Base-by-base conservation (phyloP, 352 stramenopile species). In the Pelagophyceae sp. region DNA sequence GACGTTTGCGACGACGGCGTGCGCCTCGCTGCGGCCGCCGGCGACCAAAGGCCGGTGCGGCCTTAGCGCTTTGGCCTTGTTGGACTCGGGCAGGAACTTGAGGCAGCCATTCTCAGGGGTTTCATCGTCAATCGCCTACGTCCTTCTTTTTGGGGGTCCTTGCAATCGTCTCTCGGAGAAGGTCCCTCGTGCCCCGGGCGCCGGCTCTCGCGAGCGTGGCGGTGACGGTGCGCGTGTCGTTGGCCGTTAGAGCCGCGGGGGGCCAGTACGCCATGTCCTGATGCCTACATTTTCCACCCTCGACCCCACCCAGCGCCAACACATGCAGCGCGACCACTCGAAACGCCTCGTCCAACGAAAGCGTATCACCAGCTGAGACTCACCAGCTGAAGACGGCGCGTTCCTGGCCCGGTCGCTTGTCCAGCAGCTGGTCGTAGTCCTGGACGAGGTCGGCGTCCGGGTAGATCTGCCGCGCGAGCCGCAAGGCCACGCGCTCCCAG, bases 361-460 rank as follows among this genome's bases (percentile, higher is more conserved):
- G n/a, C 78, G 86, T 82, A 80, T 88, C 82, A n/a, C n/a, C n/a
- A n/a, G n/a, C n/a, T n/a, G n/a, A n/a, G n/a, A n/a, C n/a, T n/a
- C n/a, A n/a, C 80, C 79, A 87, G 0, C 80, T 75, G 78, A 89
- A 89, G 17, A 85, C 79, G 23, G 81, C 83, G 78, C 86, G 81
- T 29, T 15, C 76, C 77, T 87, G 86, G 19, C 83, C 79, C 0
- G 81, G 83, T 64, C 76, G 72, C 67, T 88, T 89, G 64, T 87
- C 86, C 40, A 88, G 69, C 19, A 89, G 70, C 72, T 89, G 85
- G 76, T 89, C 85, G 67, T 89, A 89, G 67, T 89, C 85, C 75
- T 85, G 87, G 32, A 65, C 76, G 83, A 88, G 86, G 29, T 87
- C 80, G 5, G 80, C 58, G 35, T 79, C 79, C 35, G 79, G 80